Conservation (phyloP, 257 asterid genomes). For the Knoxia roxburghii region DNA sequence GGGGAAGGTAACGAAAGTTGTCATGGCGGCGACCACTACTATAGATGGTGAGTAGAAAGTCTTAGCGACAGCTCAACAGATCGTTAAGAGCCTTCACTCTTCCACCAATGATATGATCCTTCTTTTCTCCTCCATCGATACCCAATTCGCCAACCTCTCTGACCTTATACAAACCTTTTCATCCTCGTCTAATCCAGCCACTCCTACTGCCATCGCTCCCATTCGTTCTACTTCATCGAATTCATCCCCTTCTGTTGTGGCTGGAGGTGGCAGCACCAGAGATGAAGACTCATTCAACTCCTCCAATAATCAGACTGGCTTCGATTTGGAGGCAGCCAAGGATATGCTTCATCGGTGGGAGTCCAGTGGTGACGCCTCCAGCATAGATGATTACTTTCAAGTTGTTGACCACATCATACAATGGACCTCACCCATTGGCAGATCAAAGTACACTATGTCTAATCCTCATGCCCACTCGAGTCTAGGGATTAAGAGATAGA, state of each 20-base stretch:
- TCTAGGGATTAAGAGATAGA: too few relatives aligned
- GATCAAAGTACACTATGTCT: too few relatives aligned
- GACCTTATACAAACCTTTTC: slow-evolving; percentile 34
- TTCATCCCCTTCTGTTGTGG: slow-evolving; percentile 22
- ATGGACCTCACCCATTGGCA: too few relatives aligned
- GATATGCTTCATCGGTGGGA: slow-evolving; percentile 36
- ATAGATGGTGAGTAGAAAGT: slow-evolving; percentile 80
- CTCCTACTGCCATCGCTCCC: neutral
- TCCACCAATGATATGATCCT: slow-evolving; percentile 63
- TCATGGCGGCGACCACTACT: slow-evolving; percentile 61
- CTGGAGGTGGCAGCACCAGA: neutral
- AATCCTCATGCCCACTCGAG: too few relatives aligned
- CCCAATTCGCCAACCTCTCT: slow-evolving; percentile 70
- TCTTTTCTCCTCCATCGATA: slow-evolving; percentile 70
- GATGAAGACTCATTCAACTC: slow-evolving; percentile 8
- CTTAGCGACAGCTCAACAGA: slow-evolving; percentile 83
- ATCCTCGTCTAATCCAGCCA: slow-evolving; percentile 9
- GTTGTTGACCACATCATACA: slow-evolving; percentile 76
- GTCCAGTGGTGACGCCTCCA: slow-evolving; percentile 22
- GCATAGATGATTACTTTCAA: slow-evolving; percentile 41
- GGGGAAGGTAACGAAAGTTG: too few relatives aligned
- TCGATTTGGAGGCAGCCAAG: slow-evolving; percentile 55
- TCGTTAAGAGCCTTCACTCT: slow-evolving; percentile 73
- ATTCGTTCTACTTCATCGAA: slow-evolving; percentile 9
- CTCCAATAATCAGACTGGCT: slow-evolving; percentile 16